Evolutionary conservation across 371 early-diverging fungal genomes (phyloP).

Genomic region (Mortierella sp.): DNA sequence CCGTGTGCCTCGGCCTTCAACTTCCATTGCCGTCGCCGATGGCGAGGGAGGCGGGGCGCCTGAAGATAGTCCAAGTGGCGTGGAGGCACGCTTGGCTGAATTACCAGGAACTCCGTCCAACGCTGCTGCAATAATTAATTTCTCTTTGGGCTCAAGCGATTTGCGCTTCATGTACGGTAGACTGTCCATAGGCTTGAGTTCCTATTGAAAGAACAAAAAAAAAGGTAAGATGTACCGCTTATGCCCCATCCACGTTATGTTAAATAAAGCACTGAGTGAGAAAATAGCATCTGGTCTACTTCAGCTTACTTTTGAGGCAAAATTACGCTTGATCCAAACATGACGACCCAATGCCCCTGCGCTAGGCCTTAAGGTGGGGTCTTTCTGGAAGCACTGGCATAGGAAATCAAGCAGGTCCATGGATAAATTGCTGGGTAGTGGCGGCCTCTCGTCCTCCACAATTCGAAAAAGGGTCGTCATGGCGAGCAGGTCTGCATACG

Average conservation of each 20-base stretch:
- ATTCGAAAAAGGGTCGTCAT: conserved; percentile 93
- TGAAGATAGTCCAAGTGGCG: conserved; percentile 37
- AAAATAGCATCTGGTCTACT: background rate
- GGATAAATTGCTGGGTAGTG: conserved; percentile 85
- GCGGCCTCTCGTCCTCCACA: conserved; percentile 90
- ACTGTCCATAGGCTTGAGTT: conserved; percentile 54
- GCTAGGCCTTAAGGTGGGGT: conserved; percentile 76
- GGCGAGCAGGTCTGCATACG: conserved; percentile 81
- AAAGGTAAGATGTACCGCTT: no score
- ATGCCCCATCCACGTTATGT: no score
- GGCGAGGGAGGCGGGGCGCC: conserved; percentile 33
- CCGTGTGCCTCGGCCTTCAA: conserved; percentile 14
- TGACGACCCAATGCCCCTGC: conserved; percentile 77
- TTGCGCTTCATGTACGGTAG: conserved; percentile 47
- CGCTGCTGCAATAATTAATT: conserved; percentile 7
- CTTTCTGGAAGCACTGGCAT: conserved; percentile 82
- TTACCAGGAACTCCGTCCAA: conserved; percentile 7
- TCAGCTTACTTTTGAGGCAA: conserved; percentile 25
- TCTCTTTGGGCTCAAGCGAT: conserved; percentile 35
- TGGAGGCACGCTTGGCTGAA: conserved; percentile 29
- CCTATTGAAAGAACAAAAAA: conserved; percentile 16
- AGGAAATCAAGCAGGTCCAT: conserved; percentile 82
- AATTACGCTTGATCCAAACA: conserved; percentile 71
- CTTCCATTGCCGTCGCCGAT: conserved; percentile 9
- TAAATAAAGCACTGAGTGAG: conserved; percentile 5